Evolutionary conservation across 2,329 filamentous ascomycete genomes (phyloP).

Genomic region (Microsporum ferrugineum): DNA sequence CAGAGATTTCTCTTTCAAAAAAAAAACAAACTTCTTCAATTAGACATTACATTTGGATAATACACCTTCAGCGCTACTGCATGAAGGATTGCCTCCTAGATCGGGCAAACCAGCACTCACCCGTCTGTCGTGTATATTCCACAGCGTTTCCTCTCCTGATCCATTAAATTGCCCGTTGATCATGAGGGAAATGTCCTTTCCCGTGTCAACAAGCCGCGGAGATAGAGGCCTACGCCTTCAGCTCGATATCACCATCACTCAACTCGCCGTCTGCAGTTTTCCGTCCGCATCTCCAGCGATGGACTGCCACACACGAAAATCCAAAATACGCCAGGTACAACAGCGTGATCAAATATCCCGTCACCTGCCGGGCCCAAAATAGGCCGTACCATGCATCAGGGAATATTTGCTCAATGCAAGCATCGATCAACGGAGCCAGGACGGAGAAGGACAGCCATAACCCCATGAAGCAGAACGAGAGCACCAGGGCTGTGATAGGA

Average conservation of each 20-base stretch:
- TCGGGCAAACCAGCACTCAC: not conserved
- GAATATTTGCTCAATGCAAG: not conserved
- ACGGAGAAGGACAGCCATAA: not conserved
- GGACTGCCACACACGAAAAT: not conserved
- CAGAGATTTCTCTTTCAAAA: not conserved
- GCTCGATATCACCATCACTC: not conserved
- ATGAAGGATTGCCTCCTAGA: not conserved
- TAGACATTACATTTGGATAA: not conserved
- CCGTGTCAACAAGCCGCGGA: not conserved
- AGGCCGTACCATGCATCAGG: not conserved
- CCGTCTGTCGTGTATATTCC: not conserved
- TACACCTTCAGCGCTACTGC: not conserved
- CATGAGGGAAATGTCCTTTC: not conserved
- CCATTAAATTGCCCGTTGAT: not conserved
- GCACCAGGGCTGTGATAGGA: constrained; percentile 6
- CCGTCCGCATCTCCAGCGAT: constrained; percentile 1
- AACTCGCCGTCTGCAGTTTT: not conserved
- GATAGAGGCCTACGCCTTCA: not conserved
- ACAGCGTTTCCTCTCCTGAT: not conserved
- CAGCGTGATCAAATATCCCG: constrained; percentile 2
- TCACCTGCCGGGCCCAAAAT: constrained; percentile 5
- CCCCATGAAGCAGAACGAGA: constrained; percentile 2
- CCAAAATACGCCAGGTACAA: constrained; percentile 8
- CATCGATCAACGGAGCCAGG: not conserved
- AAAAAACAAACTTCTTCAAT: not conserved